These are phyloP conservation scores for Ramichloridium luteum DNA, from an alignment of 2,329 filamentous ascomycete species.

Conservation along the genomic window DNA sequence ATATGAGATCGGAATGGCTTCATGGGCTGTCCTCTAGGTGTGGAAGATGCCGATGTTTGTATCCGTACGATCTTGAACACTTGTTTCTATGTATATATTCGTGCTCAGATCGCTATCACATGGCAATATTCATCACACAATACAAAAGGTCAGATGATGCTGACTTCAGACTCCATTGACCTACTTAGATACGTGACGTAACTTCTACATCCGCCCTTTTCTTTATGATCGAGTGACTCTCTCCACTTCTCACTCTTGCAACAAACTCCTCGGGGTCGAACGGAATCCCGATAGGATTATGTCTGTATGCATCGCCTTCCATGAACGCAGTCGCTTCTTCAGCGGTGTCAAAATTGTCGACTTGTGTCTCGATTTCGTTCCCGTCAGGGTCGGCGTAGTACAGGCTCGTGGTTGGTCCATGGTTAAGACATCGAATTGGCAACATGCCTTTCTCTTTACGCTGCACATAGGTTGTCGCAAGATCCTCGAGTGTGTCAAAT, in stretches of 20 bases:
- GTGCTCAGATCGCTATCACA: too few relatives aligned
- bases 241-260: constrained; percentile 16
- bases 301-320: constrained; percentile 23
- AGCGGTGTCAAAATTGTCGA: constrained; percentile 14
- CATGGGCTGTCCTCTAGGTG: too few relatives aligned
- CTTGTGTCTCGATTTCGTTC: constrained; percentile 14
- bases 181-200: too few relatives aligned
- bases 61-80: too few relatives aligned
- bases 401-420: constrained; percentile 15
- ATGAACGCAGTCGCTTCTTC: constrained; percentile 32
- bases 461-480: constrained; percentile 15
- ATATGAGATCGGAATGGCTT: too few relatives aligned
- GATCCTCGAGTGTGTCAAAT: constrained; percentile 11
- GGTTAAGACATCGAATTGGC: constrained; percentile 16
- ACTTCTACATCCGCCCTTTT: constrained; percentile 4
- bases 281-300: constrained; percentile 35
- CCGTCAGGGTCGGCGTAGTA: constrained; percentile 19
- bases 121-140: too few relatives aligned
- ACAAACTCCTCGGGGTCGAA: constrained; percentile 35
- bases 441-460: constrained; percentile 12
- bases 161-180: too few relatives aligned
- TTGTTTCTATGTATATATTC: too few relatives aligned
- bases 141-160: too few relatives aligned
- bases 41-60: too few relatives aligned
- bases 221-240: constrained; percentile 11